A percentile compares a stretch with the other conserved stretches of the same genome.
phyloP scores from a whole-genome alignment of 768 basidiomycete genomes.

The Lactifluus subvellereus region DNA sequence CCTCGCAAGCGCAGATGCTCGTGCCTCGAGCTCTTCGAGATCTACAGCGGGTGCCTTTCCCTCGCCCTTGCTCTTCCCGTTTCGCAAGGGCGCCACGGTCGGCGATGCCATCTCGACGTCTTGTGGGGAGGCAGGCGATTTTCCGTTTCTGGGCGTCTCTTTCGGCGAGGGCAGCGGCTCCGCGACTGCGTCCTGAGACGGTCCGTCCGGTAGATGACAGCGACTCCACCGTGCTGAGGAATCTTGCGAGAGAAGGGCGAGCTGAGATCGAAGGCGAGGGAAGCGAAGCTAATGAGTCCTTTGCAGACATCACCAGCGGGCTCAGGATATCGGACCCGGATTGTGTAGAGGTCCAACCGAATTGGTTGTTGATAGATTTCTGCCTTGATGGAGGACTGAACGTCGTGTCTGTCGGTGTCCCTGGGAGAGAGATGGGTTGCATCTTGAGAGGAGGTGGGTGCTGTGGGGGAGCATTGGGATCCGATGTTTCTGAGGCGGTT shows the following conservation, averaged over 20 bases:
- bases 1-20: neutral
- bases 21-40: constrained; percentile 6
- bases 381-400: constrained; percentile 26
- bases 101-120: too few species aligned
- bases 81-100: neutral
- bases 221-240: neutral
- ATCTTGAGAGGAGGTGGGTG: too few species aligned
- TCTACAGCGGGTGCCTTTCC: constrained; percentile 6
- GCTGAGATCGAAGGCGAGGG: constrained; percentile 16
- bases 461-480: neutral
- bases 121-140: too few species aligned
- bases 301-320: neutral
- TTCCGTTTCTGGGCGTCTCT: too few species aligned
- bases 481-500: neutral
- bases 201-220: neutral
- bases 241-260: constrained; percentile 12
- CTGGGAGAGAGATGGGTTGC: constrained; percentile 25
- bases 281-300: constrained; percentile 14
- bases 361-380: constrained; percentile 25
- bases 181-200: neutral
- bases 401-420: constrained; percentile 30
- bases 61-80: constrained; percentile 17
- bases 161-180: neutral
- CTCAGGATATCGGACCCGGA: neutral
- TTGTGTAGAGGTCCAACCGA: constrained; percentile 27